Percentiles rank a stretch among this genome's conserved stretches.
Conservation (phyloP, 768 basidiomycete species). For the Steccherinum ochraceum region DNA sequence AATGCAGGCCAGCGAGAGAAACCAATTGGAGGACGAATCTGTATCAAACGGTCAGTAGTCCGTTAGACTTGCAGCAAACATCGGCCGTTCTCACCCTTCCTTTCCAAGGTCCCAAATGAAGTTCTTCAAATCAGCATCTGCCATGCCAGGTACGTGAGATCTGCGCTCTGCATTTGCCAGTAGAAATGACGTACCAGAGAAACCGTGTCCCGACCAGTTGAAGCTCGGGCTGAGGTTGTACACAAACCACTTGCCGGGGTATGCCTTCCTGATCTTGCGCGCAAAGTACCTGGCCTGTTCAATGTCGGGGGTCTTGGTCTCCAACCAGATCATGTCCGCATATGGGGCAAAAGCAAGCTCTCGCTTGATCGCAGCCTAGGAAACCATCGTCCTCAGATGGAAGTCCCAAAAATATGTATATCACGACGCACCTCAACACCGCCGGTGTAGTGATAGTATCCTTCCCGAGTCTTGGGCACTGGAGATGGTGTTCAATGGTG, state of each 20-base stretch:
- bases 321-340: slow-evolving; percentile 88
- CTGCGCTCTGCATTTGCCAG: background rate
- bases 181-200: slow-evolving; percentile 43
- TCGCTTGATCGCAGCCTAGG: slow-evolving; percentile 80
- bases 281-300: slow-evolving; percentile 76
- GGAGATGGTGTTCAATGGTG: background rate
- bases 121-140: slow-evolving; percentile 70
- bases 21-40: slow-evolving; percentile 87
- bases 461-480: slow-evolving; percentile 87
- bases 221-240: slow-evolving; percentile 94
- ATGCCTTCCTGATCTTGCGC: slow-evolving; percentile 60
- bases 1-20: slow-evolving; percentile 87
- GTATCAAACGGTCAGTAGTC: background rate
- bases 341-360: slow-evolving; percentile 77
- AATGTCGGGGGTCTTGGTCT: slow-evolving; percentile 85
- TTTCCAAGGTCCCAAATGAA: slow-evolving; percentile 89
- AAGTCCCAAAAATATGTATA: slow-evolving; percentile 30
- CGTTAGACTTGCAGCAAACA: background rate
- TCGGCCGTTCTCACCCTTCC: slow-evolving; percentile 52
- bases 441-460: slow-evolving; percentile 83
- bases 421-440: no score
- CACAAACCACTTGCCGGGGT: slow-evolving; percentile 83
- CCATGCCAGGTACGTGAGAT: background rate
- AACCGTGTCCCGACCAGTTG: slow-evolving; percentile 86
- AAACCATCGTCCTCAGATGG: no score